A percentile compares a stretch with the other conserved stretches of the same genome.
Conservation (phyloP, 768 basidiomycete genomes). For the Pleurotus cornucopiae region DNA sequence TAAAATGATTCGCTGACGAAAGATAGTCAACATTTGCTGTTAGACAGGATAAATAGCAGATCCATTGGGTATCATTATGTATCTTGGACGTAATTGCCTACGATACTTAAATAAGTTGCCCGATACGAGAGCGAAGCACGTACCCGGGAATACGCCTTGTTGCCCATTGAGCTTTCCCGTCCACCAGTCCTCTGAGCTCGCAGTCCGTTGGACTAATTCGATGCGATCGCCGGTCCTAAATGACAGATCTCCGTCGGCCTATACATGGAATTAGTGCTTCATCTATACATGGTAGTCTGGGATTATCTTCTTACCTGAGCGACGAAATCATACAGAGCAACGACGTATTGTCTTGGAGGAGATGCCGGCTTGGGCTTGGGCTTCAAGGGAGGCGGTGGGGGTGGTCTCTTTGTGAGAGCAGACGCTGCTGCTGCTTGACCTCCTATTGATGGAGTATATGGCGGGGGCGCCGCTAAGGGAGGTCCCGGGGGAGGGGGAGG, state of each 20-base stretch:
- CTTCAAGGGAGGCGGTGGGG: conserved; percentile 90
- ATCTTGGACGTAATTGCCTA: conserved; percentile 71
- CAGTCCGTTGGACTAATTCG: conserved; percentile 80
- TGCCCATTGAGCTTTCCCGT: conserved; percentile 80
- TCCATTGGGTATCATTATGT: conserved; percentile 19
- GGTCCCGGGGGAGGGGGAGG: conserved; percentile 50
- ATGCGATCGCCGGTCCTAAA: conserved; percentile 89
- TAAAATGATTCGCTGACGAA: no score
- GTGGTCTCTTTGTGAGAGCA: conserved; percentile 61
- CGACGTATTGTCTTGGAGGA: conserved; percentile 68
- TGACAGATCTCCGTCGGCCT: conserved; percentile 90
- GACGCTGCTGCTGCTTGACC: conserved; percentile 28
- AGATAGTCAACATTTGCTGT: no score
- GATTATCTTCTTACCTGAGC: conserved; percentile 63
- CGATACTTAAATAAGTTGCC: conserved; percentile 3
- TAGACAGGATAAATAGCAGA: no score
- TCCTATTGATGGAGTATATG: conserved; percentile 22
- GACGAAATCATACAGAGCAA: conserved; percentile 91
- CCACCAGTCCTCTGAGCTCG: conserved; percentile 95
- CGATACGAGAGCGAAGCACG: conserved; percentile 5
- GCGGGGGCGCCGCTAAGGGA: conserved; percentile 29
- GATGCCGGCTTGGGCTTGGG: conserved; percentile 70
- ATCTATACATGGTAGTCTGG: neutral
- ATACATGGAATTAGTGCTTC: neutral
- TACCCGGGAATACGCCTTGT: conserved; percentile 90